A percentile compares a stretch with the other conserved stretches of the same genome.
Conservation (phyloP, 441 rosid species). For the Macaranga tanarius region DNA sequence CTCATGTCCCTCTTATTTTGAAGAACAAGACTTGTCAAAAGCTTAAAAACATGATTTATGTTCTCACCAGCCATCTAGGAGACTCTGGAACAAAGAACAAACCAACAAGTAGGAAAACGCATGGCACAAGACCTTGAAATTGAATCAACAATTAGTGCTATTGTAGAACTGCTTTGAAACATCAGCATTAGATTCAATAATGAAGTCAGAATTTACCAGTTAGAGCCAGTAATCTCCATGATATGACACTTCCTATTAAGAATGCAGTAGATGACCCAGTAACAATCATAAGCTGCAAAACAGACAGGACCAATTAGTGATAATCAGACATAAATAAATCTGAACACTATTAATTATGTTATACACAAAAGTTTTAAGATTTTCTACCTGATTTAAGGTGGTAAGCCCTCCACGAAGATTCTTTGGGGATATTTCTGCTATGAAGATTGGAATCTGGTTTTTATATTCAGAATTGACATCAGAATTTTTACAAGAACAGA, state of each 20-base stretch:
- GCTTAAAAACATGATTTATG: neutral
- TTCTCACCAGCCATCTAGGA: conserved; percentile 89
- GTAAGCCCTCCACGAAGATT: conserved; percentile 89
- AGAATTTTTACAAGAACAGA: neutral
- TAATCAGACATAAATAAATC: neutral
- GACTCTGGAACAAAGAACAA: conserved; percentile 78
- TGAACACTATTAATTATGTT: neutral
- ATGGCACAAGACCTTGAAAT: conserved; percentile 65
- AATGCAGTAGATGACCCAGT: conserved; percentile 63
- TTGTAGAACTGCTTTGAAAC: neutral
- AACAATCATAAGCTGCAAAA: conserved; percentile 72
- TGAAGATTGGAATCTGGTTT: conserved; percentile 69
- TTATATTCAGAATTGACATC: neutral
- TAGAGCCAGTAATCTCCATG: conserved; percentile 86
- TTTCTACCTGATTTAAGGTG: conserved; percentile 62
- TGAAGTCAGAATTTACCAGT: conserved; percentile 46
- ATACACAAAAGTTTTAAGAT: neutral
- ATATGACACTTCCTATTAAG: conserved; percentile 57
- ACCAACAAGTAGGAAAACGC: conserved; percentile 67
- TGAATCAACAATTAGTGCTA: conserved; percentile 23
- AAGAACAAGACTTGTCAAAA: neutral
- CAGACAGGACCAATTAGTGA: neutral
- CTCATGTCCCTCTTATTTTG: neutral
- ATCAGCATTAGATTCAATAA: neutral
- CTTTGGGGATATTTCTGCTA: conserved; percentile 91